Base-by-base conservation (phyloP, 257 asterid species). In the Scutellaria minor region DNA sequence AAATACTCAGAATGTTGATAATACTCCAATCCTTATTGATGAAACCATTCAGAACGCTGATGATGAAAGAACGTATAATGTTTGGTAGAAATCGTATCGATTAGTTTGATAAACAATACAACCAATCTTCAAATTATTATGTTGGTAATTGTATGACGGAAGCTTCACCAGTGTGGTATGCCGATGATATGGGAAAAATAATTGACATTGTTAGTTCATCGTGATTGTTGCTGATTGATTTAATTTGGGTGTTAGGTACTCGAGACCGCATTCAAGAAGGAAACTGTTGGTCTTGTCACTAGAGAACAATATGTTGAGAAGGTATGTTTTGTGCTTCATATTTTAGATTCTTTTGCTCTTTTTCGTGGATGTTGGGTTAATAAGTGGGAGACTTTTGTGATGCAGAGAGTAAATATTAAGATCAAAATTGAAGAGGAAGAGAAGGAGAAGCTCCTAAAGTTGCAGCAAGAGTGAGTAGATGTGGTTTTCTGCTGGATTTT, bases 181-280 rank as follows among this genome's bases (percentile, higher is more conserved):
- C 44, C 22, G 2, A 37, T 57, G 7, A 27, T 48, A 15, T 37
- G 63, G 53, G 47, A 6, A 24, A 24, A 69, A 11, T 10, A 24
- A 24, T 24, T 24, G 41, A 44, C 10, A 45, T 58, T 68, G 22
- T 50, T 51, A 51, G 52, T 13, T 7, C 40, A 18, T 58, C 56
- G 6, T 73, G 12, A 53, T 35, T 61, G 24, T 58, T 11, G 35
- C 27, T 58, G 14, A 3, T 66, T 31, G 51, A 12, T 62, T 75
- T 50, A 73, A 15, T 60, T 50, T 41, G 62, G 64, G 24, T 53
- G 9, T 50, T 70, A 94, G 98, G 90, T 92, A 77, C 87, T 95
- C 7, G 98, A 95, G 86, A 95, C 99, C 37, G 98, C 98, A 9
- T 95, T 95, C 82, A 95, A 95, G 90, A 95, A 95, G 87, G 99